Evolutionary conservation across 768 basidiomycete genomes (phyloP), one percentile per base, ranked within the genome.

Genomic region (Phylloporus sp.): DNA sequence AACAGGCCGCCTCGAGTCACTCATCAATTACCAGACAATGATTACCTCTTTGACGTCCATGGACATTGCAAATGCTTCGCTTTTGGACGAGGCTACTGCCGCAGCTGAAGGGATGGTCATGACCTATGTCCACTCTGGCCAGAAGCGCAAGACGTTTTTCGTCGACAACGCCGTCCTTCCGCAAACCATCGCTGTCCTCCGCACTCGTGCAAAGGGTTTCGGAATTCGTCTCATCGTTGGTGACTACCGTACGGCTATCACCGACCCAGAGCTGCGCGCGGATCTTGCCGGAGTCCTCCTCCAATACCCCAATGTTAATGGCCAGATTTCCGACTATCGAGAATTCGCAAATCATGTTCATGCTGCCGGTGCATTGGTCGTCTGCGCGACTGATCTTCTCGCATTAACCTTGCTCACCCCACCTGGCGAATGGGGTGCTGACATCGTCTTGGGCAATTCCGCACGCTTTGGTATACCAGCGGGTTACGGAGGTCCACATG

Each of bases 361-460:
- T 67, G 74, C 76, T 15, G 64, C 76, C 6, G 88, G 89, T 26
- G 93, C 80, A n/a, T 78, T 97, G 51, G 83, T 97, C 46, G 79
- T 88, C 6, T 90, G 86, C 59, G 92, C 92, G 15, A 92, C 91
- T 11, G 95, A 99, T 71, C 80, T 99, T 47, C 79, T 99, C 35
- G 92, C 95, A 2, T 75, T 98, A 67, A 92, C 94, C 2, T 78
- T 93, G 77, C 77, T 99, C 53, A 92, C 90, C 60, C 91, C 95
- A 26, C 95, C 95, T 13, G 95, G 97, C 50, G 97, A 98, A 76
- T 98, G 95, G 93, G 95, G 95, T 45, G 95, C 94, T 27, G 95
- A 99, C 68, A 82, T 98, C 57, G 95, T 91, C 8, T 75, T 95
- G 40, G 97, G 97, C 34, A 97, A 95, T 68, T 92, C 93, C 15